A percentile compares a stretch with the other conserved stretches of the same genome.
These are phyloP conservation scores for Solanum hybrid DNA, from an alignment of 305 asterid genomes.

Conservation along the genomic window DNA sequence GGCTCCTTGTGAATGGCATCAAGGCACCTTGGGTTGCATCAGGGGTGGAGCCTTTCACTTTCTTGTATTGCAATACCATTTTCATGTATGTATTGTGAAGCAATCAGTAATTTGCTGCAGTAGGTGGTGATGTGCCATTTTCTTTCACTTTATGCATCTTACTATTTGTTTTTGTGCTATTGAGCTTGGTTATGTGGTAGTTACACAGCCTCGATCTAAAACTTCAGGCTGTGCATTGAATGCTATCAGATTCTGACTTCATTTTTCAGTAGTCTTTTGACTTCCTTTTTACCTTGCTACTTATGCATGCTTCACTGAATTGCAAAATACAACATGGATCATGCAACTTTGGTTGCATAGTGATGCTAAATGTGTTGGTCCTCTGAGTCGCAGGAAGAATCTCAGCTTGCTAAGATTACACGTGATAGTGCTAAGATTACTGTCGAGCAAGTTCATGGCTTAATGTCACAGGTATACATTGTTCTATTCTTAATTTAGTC, in stretches of 20 bases:
- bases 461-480: slow-evolving; percentile 78
- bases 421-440: slow-evolving; percentile 93
- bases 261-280: background rate
- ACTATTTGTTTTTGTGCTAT: background rate
- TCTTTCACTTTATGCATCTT: background rate
- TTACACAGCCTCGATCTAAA: background rate
- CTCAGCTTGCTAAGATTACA: slow-evolving; percentile 83
- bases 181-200: background rate
- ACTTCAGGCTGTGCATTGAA: background rate
- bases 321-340: background rate
- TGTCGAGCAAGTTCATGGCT: slow-evolving; percentile 95
- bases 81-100: background rate
- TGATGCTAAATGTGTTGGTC: background rate
- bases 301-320: background rate
- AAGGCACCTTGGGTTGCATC: too few species aligned
- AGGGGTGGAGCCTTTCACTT: background rate
- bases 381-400: slow-evolving; percentile 63
- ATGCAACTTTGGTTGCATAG: background rate
- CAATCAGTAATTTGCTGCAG: background rate
- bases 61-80: background rate
- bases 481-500: background rate
- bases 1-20: too few species aligned
- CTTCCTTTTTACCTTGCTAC: background rate
- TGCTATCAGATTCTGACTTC: background rate
- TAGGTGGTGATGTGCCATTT: background rate